phyloP scores from a whole-genome alignment of 108 stramenopile species.

The Conticribra guillardii region DNA sequence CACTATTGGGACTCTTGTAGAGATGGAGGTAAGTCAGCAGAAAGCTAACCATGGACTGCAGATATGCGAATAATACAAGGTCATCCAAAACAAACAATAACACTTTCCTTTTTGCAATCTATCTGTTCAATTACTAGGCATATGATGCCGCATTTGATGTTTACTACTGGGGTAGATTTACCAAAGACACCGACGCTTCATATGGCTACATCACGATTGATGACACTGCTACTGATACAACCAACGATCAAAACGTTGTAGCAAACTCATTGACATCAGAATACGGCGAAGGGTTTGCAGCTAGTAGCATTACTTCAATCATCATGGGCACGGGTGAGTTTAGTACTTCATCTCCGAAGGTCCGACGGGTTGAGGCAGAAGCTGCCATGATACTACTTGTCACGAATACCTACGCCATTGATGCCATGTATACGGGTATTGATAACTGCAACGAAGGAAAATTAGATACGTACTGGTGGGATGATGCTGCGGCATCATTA shows the following conservation, averaged over 20 bases:
- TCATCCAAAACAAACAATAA: too few relatives aligned
- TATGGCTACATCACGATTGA: not conserved
- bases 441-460: conserved; percentile 43
- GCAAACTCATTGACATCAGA: conserved; percentile 16
- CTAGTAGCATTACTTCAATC: conserved; percentile 34
- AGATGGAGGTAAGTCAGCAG: conserved; percentile 74
- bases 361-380: conserved; percentile 56
- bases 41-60: too few relatives aligned
- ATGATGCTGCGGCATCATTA: conserved; percentile 65
- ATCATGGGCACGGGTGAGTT: conserved; percentile 47
- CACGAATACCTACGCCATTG: conserved; percentile 66
- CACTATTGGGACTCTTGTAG: conserved; percentile 63
- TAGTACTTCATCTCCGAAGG: conserved; percentile 23
- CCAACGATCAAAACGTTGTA: conserved; percentile 4
- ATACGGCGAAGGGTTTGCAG: conserved; percentile 13
- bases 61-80: too few relatives aligned
- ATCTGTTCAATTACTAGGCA: too few relatives aligned
- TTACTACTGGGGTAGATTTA: not conserved
- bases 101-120: too few relatives aligned
- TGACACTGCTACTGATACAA: not conserved
- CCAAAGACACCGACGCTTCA: not conserved
- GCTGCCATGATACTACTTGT: conserved; percentile 53
- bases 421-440: conserved; percentile 68
- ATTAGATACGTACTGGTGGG: conserved; percentile 55
- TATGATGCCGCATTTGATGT: not conserved